Conservation (phyloP, 805 yeast genomes). For the Nakazawaea wyomingensis region DNA sequence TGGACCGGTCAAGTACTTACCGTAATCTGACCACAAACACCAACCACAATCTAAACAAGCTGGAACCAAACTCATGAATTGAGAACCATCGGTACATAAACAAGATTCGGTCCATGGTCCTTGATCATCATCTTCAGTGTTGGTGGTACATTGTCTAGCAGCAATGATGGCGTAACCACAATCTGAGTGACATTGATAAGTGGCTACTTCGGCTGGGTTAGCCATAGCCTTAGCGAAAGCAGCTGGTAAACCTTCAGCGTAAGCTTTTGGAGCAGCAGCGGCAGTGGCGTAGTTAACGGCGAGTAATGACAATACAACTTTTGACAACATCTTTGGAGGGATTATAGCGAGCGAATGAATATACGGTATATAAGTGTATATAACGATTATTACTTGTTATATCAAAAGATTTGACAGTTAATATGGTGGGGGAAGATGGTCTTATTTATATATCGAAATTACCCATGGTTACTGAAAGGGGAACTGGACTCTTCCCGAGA, state of each 20-base stretch:
- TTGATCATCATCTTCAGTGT: conserved; percentile 17
- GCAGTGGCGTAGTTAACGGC: conserved; percentile 17
- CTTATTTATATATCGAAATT: too few relatives aligned
- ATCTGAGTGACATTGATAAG: conserved; percentile 28
- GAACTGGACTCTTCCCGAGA: too few relatives aligned
- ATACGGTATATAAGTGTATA: too few relatives aligned
- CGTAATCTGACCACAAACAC: conserved; percentile 12
- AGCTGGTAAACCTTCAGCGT: conserved; percentile 26
- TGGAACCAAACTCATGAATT: conserved; percentile 24
- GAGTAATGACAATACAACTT: conserved; percentile 8
- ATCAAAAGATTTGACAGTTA: too few relatives aligned
- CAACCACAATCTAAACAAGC: conserved; percentile 29
- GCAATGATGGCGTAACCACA: conserved; percentile 29
- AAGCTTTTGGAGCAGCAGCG: conserved; percentile 22
- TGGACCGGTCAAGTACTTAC: conserved; percentile 16
- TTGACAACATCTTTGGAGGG: conserved; percentile 5
- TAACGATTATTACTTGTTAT: too few relatives aligned
- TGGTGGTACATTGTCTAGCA: conserved; percentile 23
- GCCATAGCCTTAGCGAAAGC: conserved; percentile 26
- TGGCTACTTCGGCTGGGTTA: conserved; percentile 24
- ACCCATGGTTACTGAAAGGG: background rate
- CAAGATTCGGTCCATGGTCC: conserved; percentile 28
- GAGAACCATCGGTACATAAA: conserved; percentile 25
- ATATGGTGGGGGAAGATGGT: too few relatives aligned
- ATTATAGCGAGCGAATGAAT: conserved; percentile 9